A percentile compares a stretch with the other conserved stretches of the same genome.
phyloP scores from a whole-genome alignment of 768 basidiomycete genomes.

The Wakefieldia striispora region DNA sequence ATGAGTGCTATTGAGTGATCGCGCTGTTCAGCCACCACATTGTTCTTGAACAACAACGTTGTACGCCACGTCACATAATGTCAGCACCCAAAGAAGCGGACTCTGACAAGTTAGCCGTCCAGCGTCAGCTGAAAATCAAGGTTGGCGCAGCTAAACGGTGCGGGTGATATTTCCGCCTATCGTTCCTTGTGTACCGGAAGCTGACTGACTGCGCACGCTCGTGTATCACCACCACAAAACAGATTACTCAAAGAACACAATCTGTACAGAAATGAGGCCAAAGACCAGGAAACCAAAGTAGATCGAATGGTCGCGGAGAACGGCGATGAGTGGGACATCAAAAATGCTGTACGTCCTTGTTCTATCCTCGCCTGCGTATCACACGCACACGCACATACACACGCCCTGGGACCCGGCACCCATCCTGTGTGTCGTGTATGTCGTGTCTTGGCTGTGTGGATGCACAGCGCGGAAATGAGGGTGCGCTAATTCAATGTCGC shows the following conservation, averaged over 20 bases:
- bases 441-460: not conserved
- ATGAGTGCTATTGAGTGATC: not conserved
- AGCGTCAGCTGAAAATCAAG: constrained; percentile 78
- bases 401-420: no score
- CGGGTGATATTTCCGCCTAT: constrained; percentile 21
- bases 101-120: constrained; percentile 36
- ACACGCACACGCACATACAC: constrained; percentile 2
- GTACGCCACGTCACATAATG: constrained; percentile 12
- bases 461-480: constrained; percentile 31
- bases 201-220: constrained; percentile 1
- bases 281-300: constrained; percentile 54
- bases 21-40: not conserved
- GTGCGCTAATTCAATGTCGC: constrained; percentile 18
- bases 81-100: constrained; percentile 8
- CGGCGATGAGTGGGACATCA: constrained; percentile 75
- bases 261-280: constrained; percentile 65
- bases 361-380: constrained; percentile 6
- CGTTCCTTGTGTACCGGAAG: constrained; percentile 2
- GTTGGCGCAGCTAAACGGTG: constrained; percentile 64
- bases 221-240: constrained; percentile 12
- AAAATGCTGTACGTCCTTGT: constrained; percentile 57
- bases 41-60: constrained; percentile 10
- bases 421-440: constrained; percentile 8
- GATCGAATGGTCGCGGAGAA: constrained; percentile 58
- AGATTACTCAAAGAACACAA: constrained; percentile 69